These are phyloP conservation scores for Ascobolus immersus DNA, from an alignment of 495 filamentous ascomycete species.

Conservation along the genomic window DNA sequence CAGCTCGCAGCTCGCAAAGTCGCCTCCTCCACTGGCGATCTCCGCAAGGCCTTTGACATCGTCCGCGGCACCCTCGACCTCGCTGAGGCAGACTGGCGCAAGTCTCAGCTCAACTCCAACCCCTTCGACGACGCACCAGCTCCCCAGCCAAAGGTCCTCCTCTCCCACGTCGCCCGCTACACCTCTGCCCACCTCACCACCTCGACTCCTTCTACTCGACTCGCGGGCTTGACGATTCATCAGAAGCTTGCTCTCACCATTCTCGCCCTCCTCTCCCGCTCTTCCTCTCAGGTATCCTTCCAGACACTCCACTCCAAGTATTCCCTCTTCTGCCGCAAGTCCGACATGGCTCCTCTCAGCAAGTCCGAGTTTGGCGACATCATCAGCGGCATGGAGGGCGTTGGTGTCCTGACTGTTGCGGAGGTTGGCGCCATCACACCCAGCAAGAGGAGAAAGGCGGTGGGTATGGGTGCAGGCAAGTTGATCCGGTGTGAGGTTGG, in stretches of 20 bases:
- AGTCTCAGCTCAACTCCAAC: slow-evolving; percentile 27
- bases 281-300: slow-evolving; percentile 36
- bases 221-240: slow-evolving; percentile 73
- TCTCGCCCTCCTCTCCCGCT: slow-evolving; percentile 55
- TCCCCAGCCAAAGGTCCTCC: slow-evolving; percentile 57
- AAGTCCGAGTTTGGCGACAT: slow-evolving; percentile 84
- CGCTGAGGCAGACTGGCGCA: slow-evolving; percentile 56
- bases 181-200: slow-evolving; percentile 68
- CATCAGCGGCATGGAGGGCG: slow-evolving; percentile 61
- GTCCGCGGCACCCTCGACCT: slow-evolving; percentile 72
- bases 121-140: slow-evolving; percentile 27
- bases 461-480: neutral
- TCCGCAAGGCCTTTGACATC: slow-evolving; percentile 88
- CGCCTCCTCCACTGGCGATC: slow-evolving; percentile 71
- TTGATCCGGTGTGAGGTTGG: neutral
- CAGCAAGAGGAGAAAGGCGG: slow-evolving; percentile 23
- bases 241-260: too few species aligned
- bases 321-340: slow-evolving; percentile 45
- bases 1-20: slow-evolving; percentile 86
- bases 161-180: slow-evolving; percentile 71
- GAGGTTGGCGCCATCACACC: slow-evolving; percentile 29
- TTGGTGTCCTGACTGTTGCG: slow-evolving; percentile 45
- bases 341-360: slow-evolving; percentile 62
- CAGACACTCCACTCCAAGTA: slow-evolving; percentile 62
- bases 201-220: slow-evolving; percentile 50